phyloP scores from a whole-genome alignment of 1,284 basidiomycete species.

The Golubevia pallescens region DNA sequence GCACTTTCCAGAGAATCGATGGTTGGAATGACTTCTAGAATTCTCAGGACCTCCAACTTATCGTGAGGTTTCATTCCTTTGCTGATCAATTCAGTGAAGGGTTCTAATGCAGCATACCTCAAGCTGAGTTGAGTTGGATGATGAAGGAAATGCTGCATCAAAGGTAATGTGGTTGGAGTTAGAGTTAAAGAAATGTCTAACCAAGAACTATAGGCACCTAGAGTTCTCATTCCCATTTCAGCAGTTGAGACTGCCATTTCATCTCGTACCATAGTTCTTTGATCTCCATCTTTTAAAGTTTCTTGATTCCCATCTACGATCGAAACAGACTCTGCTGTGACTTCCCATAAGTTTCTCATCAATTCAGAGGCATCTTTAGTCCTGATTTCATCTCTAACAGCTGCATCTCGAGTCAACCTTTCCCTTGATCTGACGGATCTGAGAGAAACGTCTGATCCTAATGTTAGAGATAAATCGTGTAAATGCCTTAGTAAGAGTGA shows the following conservation, averaged over 20 bases:
- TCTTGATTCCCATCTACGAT: not conserved
- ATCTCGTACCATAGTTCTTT: not conserved
- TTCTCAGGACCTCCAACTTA: constrained; percentile 87
- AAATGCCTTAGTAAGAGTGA: constrained; percentile 66
- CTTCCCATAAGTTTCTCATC: constrained; percentile 66
- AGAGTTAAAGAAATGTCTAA: constrained; percentile 96
- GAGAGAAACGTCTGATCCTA: constrained; percentile 58
- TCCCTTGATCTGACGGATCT: constrained; percentile 53
- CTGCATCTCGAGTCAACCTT: constrained; percentile 55
- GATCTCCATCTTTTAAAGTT: not conserved
- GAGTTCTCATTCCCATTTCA: not conserved
- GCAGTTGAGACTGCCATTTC: not conserved
- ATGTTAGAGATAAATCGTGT: constrained; percentile 57
- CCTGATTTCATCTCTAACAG: constrained; percentile 58
- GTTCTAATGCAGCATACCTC: constrained; percentile 80
- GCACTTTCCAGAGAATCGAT: constrained; percentile 61
- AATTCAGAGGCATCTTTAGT: constrained; percentile 69
- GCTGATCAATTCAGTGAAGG: constrained; percentile 80
- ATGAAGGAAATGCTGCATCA: constrained; percentile 85
- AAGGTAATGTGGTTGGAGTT: constrained; percentile 82
- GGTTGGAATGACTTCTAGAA: constrained; percentile 82
- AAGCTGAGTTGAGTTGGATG: constrained; percentile 70
- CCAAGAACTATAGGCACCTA: constrained; percentile 70
- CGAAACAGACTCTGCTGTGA: not conserved
- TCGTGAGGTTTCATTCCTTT: constrained; percentile 93